Percentiles rank a stretch among this genome's conserved stretches.
These are phyloP conservation scores for Phytophthora ohioensis DNA, from an alignment of 352 stramenopile genomes.

Conservation along the genomic window DNA sequence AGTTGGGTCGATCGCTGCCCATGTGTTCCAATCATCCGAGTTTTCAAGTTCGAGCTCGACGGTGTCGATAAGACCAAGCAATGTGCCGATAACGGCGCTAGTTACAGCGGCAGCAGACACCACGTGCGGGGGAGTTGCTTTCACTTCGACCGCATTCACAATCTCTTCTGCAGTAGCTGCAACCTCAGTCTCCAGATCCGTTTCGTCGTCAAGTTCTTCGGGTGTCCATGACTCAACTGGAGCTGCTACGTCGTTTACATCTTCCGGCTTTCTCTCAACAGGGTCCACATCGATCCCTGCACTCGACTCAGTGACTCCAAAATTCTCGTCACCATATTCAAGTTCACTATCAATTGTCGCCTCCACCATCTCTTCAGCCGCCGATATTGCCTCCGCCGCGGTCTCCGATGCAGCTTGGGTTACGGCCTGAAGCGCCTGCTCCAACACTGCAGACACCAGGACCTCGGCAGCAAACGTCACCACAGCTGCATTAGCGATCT, in stretches of 20 bases:
- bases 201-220: constrained; percentile 1
- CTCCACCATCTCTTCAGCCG: neutral
- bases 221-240: neutral
- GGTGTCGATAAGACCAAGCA: constrained; percentile 27
- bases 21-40: constrained; percentile 1
- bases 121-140: constrained; percentile 19
- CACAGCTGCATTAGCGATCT: neutral
- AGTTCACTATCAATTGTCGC: neutral
- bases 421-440: constrained; percentile 4
- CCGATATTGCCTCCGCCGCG: neutral
- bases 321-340: neutral
- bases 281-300: neutral
- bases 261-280: neutral
- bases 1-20: constrained; percentile 1
- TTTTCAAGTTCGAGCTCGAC: constrained; percentile 22
- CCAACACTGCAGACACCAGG: neutral
- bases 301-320: neutral
- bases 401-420: constrained; percentile 2
- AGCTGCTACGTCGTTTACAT: neutral
- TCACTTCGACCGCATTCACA: constrained; percentile 22
- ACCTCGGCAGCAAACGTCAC: neutral
- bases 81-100: constrained; percentile 28
- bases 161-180: constrained; percentile 14
- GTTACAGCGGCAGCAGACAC: constrained; percentile 31
- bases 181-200: constrained; percentile 17